Conservation (phyloP, 148 eudicot genomes). For the Nepenthes mirabilis region DNA sequence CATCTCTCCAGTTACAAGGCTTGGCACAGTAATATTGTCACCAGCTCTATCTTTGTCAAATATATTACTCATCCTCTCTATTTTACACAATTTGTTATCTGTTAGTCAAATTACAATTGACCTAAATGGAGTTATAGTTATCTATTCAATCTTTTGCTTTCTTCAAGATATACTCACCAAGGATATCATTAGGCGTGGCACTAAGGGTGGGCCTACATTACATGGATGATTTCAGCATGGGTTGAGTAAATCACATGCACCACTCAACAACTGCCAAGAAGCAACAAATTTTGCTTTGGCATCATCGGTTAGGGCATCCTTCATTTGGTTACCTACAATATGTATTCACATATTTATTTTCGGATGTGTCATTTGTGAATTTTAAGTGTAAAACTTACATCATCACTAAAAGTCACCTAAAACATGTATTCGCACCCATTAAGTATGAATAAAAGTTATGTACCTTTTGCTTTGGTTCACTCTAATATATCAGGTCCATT, state of each 20-base stretch:
- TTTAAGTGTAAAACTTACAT: too few species aligned
- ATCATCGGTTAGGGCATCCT: neutral
- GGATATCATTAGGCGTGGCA: neutral
- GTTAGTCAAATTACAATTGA: neutral
- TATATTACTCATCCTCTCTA: neutral
- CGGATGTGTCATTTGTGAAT: too few species aligned
- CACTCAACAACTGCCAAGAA: neutral
- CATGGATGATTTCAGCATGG: neutral
- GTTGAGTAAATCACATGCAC: neutral
- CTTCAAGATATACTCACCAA: slow-evolving; percentile 1
- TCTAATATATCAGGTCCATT: too few species aligned
- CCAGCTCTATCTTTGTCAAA: neutral
- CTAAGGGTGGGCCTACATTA: neutral
- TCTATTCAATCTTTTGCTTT: neutral
- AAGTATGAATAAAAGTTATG: too few species aligned
- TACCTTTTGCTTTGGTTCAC: too few species aligned
- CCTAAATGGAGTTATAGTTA: neutral
- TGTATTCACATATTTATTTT: too few species aligned
- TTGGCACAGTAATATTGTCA: neutral
- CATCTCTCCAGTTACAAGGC: neutral
- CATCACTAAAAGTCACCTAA: too few species aligned
- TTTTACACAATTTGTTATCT: neutral
- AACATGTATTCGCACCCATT: too few species aligned
- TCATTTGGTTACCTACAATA: too few species aligned
- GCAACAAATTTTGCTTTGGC: neutral